Evolutionary conservation across 345 rosid genomes (phyloP), one percentile per base, ranked within the genome.

Genomic region (Eucalyptus cloeziana): DNA sequence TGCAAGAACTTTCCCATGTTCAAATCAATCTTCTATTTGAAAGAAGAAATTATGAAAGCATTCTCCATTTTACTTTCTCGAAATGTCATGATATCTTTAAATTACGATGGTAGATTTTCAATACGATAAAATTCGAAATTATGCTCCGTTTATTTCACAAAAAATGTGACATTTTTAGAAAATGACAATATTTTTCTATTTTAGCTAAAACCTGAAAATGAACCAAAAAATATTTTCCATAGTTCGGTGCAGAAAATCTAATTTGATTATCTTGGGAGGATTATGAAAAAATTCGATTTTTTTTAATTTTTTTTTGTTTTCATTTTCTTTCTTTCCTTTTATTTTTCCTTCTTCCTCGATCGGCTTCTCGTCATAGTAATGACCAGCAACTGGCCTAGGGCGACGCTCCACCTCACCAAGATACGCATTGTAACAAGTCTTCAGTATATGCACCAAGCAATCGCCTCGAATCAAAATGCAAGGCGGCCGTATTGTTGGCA

Each of bases 391-490:
- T 19, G 24, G 24, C 56, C 12, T 56, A 21, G 27, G 27, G 27
- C 12, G 1, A 3, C 12, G 62, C 27, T 56, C 12, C 62, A 56
- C 30, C 62, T 56, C 13, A 2, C 98, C 94, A 45, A 97, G 92
- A 91, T 96, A 97, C 51, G 94, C 95, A 90, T 97, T 95, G 90
- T 96, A 96, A 89, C 99, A 96, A 86, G 98, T 97, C 92, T 95
- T 91, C 47, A 97, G 95, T 27, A 97, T 88, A 50, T 92, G 94
- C 87, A 96, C 93, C 92, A 97, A 91, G 60, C 94, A 95, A 89
- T 95, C 97, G 17, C 99, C 98, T 33, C 96, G 93, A 87, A 97
- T 94, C 88, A 96, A 91, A 49, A 96, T 93, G 89, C 93, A 92
- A 4, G 98, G 94, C 50, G 94, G 96, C 44, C 95, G 93, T 86